These are phyloP conservation scores for Fusarium begoniae DNA, from an alignment of 2,329 filamentous ascomycete species.

Conservation along the genomic window DNA sequence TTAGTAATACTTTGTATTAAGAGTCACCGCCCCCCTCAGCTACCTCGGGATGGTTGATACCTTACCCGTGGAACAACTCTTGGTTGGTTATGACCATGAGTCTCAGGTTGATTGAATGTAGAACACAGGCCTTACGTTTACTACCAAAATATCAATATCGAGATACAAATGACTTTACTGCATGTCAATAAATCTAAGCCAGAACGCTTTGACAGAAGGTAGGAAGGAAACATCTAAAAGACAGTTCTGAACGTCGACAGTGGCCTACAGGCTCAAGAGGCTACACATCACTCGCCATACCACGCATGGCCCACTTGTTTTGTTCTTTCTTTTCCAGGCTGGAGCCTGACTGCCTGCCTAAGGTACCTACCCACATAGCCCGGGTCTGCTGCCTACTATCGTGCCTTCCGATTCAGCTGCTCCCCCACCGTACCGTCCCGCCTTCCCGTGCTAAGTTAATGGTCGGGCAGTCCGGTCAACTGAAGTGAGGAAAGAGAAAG, in stretches of 20 bases:
- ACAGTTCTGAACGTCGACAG: neutral
- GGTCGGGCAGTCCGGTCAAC: conserved; percentile 14
- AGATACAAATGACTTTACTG: neutral
- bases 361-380: neutral
- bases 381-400: conserved; percentile 21
- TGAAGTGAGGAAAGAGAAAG: neutral
- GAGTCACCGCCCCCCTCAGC: neutral
- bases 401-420: conserved; percentile 26
- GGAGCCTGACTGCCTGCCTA: neutral
- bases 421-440: conserved; percentile 31
- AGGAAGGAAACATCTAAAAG: neutral
- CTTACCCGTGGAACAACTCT: neutral
- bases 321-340: neutral
- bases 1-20: neutral
- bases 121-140: neutral
- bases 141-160: neutral
- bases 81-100: no score
- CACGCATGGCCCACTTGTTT: neutral
- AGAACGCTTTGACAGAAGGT: neutral
- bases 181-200: neutral
- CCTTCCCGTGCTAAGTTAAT: conserved; percentile 20
- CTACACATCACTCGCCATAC: neutral
- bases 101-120: neutral
- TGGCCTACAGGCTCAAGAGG: neutral
- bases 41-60: neutral